Percentiles rank a stretch among this genome's conserved stretches.
Conservation (phyloP, 2,329 filamentous ascomycete genomes). For the Cephalotrichum gorgonifer region DNA sequence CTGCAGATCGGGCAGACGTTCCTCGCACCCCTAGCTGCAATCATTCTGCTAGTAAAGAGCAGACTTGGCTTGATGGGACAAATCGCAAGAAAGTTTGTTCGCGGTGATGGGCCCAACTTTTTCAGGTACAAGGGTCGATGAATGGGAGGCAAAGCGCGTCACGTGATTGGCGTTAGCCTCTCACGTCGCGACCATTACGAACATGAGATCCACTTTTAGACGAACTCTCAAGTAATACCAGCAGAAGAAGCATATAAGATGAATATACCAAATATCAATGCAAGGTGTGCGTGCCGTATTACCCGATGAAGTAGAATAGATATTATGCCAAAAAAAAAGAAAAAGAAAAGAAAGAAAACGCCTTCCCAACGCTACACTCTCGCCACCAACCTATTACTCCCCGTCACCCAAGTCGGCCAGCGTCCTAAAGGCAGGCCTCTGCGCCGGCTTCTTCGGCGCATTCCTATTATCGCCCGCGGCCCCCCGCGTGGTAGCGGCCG, state of each 20-base stretch:
- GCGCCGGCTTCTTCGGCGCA: conserved; percentile 15
- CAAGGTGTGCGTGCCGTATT: neutral
- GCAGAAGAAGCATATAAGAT: neutral
- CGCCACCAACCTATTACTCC: conserved; percentile 1
- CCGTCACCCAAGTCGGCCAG: conserved; percentile 38
- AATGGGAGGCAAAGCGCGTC: neutral
- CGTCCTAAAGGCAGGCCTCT: conserved; percentile 35
- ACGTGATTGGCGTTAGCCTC: conserved; percentile 1
- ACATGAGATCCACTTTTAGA: too few relatives aligned
- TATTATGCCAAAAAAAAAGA: neutral
- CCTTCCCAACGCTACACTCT: neutral
- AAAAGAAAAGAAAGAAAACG: conserved; percentile 1
- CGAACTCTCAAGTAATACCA: too few relatives aligned
- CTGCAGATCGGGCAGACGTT: conserved; percentile 20
- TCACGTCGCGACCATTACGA: conserved; percentile 2
- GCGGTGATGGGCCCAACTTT: neutral
- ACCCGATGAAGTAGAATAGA: neutral
- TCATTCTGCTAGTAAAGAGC: conserved; percentile 16
- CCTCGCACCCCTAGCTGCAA: conserved; percentile 21
- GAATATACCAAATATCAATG: neutral
- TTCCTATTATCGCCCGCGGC: conserved; percentile 9
- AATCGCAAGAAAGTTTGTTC: neutral
- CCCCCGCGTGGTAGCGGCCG: conserved; percentile 8
- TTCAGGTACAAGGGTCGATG: neutral
- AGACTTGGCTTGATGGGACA: neutral